A percentile compares a stretch with the other conserved stretches of the same genome.
Conservation (phyloP, 495 filamentous ascomycete genomes). For the Hypomontagnella submonticulosa region DNA sequence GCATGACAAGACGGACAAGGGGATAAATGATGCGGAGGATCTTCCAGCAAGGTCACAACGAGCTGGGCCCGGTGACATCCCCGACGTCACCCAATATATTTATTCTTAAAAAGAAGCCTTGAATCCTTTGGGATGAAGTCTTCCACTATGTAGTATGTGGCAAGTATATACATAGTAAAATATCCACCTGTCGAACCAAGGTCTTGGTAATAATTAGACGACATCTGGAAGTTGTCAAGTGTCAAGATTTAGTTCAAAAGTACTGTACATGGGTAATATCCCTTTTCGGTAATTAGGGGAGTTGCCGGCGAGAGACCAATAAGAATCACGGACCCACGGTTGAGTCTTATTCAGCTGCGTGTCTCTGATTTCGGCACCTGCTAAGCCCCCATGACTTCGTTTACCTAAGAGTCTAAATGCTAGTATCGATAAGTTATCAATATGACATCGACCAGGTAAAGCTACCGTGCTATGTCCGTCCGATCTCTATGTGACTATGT, state of each 20-base stretch:
- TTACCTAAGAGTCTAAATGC: background rate
- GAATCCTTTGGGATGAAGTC: conserved; percentile 8
- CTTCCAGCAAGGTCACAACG: conserved; percentile 37
- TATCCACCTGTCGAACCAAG: conserved; percentile 2
- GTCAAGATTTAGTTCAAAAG: background rate
- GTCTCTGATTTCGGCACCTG: conserved; percentile 31
- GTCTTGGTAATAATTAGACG: conserved; percentile 23
- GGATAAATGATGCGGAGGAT: conserved; percentile 43
- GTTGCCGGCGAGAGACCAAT: conserved; percentile 15
- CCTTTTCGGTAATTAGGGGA: conserved; percentile 1
- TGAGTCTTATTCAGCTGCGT: conserved; percentile 6
- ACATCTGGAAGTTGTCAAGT: background rate
- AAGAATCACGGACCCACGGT: too few species aligned
- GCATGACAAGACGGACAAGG: conserved; percentile 21
- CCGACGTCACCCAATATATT: conserved; percentile 41
- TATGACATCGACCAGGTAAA: conserved; percentile 21
- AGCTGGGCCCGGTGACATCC: conserved; percentile 27
- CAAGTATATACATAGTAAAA: too few species aligned
- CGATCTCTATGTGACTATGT: too few species aligned
- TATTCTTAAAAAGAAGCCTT: background rate
- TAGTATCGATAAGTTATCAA: conserved; percentile 31
- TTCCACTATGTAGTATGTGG: background rate
- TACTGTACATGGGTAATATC: background rate
- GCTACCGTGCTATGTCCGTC: background rate
- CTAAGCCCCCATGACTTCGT: conserved; percentile 28